A percentile compares a stretch with the other conserved stretches of the same genome.
phyloP scores from a whole-genome alignment of 352 stramenopile species.

The Pythium insidiosum region DNA sequence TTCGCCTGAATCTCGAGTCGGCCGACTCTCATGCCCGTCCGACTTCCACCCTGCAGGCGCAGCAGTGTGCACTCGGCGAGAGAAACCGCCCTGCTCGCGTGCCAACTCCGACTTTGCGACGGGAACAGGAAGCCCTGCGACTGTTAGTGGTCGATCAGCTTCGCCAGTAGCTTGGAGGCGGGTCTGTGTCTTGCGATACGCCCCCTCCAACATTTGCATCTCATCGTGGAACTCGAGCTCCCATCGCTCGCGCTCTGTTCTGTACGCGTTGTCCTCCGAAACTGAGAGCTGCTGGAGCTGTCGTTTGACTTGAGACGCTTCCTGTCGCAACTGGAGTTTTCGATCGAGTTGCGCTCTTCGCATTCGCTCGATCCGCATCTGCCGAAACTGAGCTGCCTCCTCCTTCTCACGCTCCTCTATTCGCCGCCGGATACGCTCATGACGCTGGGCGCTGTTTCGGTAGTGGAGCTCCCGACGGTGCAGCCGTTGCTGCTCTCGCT shows the following conservation, averaged over 20 bases:
- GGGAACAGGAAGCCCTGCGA: constrained; percentile 38
- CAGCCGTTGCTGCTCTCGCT: constrained; percentile 31
- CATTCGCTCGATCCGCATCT: constrained; percentile 25
- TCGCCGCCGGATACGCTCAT: constrained; percentile 35
- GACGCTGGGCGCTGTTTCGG: constrained; percentile 27
- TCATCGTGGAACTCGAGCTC: constrained; percentile 43
- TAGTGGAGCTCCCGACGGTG: constrained; percentile 33
- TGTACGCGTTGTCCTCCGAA: constrained; percentile 17
- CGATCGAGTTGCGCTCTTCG: constrained; percentile 31
- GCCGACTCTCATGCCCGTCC: no score
- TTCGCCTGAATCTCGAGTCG: no score
- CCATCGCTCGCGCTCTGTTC: constrained; percentile 31
- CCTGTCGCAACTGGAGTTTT: constrained; percentile 23
- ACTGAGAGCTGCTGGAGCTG: constrained; percentile 13
- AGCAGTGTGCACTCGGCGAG: constrained; percentile 39
- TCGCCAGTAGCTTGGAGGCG: neutral
- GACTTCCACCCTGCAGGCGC: constrained; percentile 9
- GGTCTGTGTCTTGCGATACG: constrained; percentile 29
- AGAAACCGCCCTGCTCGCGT: no score
- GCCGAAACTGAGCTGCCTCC: constrained; percentile 10
- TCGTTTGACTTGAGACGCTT: constrained; percentile 19
- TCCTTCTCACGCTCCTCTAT: constrained; percentile 22
- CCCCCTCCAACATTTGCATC: constrained; percentile 29
- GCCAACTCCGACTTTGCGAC: constrained; percentile 38
- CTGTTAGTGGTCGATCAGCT: constrained; percentile 29